phyloP scores from a whole-genome alignment of 345 rosid genomes.

The Populus alba region DNA sequence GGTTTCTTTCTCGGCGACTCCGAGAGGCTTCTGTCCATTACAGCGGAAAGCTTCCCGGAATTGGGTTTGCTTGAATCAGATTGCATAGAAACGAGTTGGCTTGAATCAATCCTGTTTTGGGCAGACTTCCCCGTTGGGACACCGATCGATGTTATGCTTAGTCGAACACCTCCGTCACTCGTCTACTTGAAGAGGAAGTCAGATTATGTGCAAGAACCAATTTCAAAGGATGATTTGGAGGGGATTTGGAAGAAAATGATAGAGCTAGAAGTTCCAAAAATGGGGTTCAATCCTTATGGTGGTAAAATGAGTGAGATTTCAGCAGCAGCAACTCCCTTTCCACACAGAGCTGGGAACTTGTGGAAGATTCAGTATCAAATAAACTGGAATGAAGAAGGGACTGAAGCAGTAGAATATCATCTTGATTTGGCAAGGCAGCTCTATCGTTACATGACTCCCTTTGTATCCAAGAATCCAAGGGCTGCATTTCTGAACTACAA shows the following conservation, averaged over 20 bases:
- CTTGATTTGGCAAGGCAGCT: constrained; percentile 43
- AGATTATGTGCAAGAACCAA: constrained; percentile 51
- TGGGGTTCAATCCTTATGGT: constrained; percentile 54
- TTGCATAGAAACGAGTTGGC: constrained; percentile 8
- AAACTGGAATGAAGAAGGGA: constrained; percentile 37
- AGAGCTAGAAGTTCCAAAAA: constrained; percentile 13
- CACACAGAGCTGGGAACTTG: constrained; percentile 56
- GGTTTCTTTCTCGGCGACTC: constrained; percentile 7
- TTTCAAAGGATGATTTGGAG: constrained; percentile 32
- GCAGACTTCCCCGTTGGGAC: constrained; percentile 21
- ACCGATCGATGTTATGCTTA: constrained; percentile 12
- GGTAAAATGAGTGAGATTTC: constrained; percentile 51
- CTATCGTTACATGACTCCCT: constrained; percentile 46
- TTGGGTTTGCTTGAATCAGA: constrained; percentile 8
- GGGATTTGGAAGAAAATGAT: constrained; percentile 33
- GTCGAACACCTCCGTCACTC: constrained; percentile 10
- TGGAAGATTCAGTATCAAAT: constrained; percentile 44
- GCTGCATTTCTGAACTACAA: constrained; percentile 53
- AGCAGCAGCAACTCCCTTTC: constrained; percentile 41
- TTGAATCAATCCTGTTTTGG: constrained; percentile 23
- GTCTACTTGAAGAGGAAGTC: constrained; percentile 35
- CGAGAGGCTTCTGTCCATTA: background rate
- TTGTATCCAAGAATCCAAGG: constrained; percentile 49
- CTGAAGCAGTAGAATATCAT: constrained; percentile 18
- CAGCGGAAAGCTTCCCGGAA: background rate